Conservation (phyloP, 1,284 basidiomycete genomes). For the Gastroboletus turbinatus region DNA sequence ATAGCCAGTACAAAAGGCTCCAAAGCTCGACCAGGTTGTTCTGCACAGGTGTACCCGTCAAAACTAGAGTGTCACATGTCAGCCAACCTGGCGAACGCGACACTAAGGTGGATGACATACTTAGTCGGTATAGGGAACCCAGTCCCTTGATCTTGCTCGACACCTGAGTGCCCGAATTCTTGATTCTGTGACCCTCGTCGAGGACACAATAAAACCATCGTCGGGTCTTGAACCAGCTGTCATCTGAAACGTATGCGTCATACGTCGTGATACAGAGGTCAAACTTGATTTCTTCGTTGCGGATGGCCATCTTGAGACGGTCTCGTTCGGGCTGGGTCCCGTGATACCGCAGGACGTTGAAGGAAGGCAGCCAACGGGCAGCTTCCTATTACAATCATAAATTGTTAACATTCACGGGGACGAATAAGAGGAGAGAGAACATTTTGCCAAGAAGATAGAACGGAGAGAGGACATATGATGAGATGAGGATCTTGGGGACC, state of each 20-base stretch:
- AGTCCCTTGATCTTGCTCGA: conserved; percentile 46
- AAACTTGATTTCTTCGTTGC: conserved; percentile 29
- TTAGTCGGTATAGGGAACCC: conserved; percentile 51
- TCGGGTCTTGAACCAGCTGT: conserved; percentile 55
- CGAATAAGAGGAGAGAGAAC: conserved; percentile 25
- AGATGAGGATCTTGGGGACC: conserved; percentile 50
- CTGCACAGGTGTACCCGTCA: conserved; percentile 64
- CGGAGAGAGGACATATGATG: conserved; percentile 61
- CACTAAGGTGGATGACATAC: conserved; percentile 26
- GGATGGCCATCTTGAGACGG: conserved; percentile 42
- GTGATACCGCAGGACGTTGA: conserved; percentile 51
- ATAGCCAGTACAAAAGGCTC: conserved; percentile 55
- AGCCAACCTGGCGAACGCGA: background rate
- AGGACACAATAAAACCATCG: conserved; percentile 59
- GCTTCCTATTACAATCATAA: conserved; percentile 41
- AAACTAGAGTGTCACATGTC: conserved; percentile 39
- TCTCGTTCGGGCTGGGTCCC: conserved; percentile 48
- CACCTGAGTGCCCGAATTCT: conserved; percentile 50
- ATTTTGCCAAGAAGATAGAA: conserved; percentile 55
- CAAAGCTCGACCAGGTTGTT: conserved; percentile 63
- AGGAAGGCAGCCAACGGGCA: conserved; percentile 53
- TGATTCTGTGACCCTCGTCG: conserved; percentile 64
- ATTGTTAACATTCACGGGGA: background rate
- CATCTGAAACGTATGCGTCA: conserved; percentile 49
- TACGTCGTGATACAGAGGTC: conserved; percentile 62